phyloP scores from a whole-genome alignment of 306 rosid species.

The Lathyrus sativus region DNA sequence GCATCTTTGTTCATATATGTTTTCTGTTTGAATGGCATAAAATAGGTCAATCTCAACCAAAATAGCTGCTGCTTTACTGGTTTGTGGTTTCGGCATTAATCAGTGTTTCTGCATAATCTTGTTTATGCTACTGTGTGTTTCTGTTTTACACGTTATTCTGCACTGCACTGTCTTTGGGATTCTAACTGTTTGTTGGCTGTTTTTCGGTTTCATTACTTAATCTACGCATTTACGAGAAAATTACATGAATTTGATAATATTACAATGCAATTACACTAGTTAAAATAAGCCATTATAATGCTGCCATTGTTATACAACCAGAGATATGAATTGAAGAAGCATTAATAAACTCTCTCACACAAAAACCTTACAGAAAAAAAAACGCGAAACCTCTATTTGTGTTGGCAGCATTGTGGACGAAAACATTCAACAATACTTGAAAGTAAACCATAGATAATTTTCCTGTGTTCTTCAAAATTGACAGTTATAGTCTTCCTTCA shows the following conservation, averaged over 20 bases:
- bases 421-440: too few species aligned
- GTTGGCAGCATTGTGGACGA: background rate
- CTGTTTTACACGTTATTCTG: too few species aligned
- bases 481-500: conserved; percentile 24
- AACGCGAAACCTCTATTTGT: conserved; percentile 17
- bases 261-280: background rate
- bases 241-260: background rate
- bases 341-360: conserved; percentile 16
- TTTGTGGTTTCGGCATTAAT: too few species aligned
- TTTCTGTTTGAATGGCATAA: too few species aligned
- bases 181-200: too few species aligned
- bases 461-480: background rate
- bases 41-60: too few species aligned
- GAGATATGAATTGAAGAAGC: background rate
- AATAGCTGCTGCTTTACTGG: too few species aligned
- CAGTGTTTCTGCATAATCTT: too few species aligned
- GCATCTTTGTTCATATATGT: too few species aligned
- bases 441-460: too few species aligned
- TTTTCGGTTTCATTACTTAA: background rate
- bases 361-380: conserved; percentile 9
- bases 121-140: too few species aligned
- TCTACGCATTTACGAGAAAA: background rate
- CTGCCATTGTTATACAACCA: conserved; percentile 26
- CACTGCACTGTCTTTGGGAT: too few species aligned
- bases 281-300: background rate